phyloP scores from a whole-genome alignment of 805 yeast species.

The Candida anglica region DNA sequence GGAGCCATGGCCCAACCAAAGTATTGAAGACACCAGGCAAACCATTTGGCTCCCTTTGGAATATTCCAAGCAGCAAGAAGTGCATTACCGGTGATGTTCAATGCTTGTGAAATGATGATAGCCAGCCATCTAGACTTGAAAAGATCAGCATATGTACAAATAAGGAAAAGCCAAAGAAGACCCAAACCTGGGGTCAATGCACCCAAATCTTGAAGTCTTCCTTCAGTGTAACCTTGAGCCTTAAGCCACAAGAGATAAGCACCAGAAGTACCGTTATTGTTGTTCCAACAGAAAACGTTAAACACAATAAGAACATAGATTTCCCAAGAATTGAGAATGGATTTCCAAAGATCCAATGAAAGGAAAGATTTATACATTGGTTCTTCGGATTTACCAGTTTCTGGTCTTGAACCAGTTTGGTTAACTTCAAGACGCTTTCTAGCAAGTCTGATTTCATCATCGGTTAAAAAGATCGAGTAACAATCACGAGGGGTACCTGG shows the following conservation, averaged over 20 bases:
- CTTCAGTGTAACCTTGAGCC: constrained; percentile 22
- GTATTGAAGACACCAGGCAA: constrained; percentile 56
- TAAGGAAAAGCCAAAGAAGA: constrained; percentile 32
- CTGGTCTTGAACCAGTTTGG: constrained; percentile 17
- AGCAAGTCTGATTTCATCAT: constrained; percentile 32
- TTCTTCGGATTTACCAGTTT: constrained; percentile 10
- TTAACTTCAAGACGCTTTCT: constrained; percentile 22
- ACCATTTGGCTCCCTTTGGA: constrained; percentile 57
- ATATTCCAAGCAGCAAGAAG: constrained; percentile 60
- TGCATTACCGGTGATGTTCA: constrained; percentile 52
- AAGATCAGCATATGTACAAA: constrained; percentile 35
- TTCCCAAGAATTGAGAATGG: constrained; percentile 54
- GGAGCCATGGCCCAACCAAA: constrained; percentile 65
- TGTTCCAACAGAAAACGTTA: constrained; percentile 61
- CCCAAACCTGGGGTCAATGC: constrained; percentile 47
- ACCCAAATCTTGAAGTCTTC: constrained; percentile 34
- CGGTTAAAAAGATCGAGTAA: constrained; percentile 29
- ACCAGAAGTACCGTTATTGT: constrained; percentile 45
- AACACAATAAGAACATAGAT: constrained; percentile 53
- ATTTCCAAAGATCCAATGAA: constrained; percentile 46
- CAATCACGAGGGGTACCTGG: constrained; percentile 64
- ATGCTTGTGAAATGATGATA: constrained; percentile 46
- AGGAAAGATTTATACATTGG: constrained; percentile 31
- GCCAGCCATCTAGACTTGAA: constrained; percentile 52
- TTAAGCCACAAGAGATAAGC: constrained; percentile 54